A percentile compares a stretch with the other conserved stretches of the same genome.
phyloP scores from a whole-genome alignment of 2,329 filamentous ascomycete genomes.

The Fusarium gaditjirri region DNA sequence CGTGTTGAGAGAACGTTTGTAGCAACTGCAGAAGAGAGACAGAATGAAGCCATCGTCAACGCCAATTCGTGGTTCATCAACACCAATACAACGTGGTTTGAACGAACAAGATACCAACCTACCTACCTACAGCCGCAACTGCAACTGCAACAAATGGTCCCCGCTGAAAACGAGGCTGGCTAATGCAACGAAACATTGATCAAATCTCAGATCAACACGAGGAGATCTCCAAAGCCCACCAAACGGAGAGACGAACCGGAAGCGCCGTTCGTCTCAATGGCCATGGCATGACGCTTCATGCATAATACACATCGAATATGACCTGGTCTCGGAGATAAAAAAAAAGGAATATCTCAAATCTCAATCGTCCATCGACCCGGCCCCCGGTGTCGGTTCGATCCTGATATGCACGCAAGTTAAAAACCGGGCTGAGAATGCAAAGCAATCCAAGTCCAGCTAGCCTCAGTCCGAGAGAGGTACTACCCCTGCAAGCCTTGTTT shows the following conservation, averaged over 20 bases:
- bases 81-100: not conserved
- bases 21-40: not conserved
- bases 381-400: slow-evolving; percentile 10
- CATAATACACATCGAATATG: slow-evolving; percentile 1
- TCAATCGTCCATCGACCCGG: slow-evolving; percentile 15
- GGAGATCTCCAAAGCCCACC: not conserved
- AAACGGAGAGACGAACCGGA: not conserved
- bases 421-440: not conserved
- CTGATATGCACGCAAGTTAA: slow-evolving; percentile 11
- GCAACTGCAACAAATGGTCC: not conserved
- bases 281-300: not conserved
- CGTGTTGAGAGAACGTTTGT: not conserved
- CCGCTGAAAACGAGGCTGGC: not conserved
- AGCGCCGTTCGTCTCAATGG: not conserved
- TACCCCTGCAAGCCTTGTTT: slow-evolving; percentile 28
- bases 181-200: not conserved
- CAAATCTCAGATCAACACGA: not conserved
- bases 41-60: not conserved
- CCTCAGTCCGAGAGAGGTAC: not conserved
- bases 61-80: not conserved
- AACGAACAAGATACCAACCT: not conserved
- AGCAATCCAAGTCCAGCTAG: not conserved
- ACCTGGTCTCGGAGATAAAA: not conserved
- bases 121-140: not conserved
- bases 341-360: not conserved